These are phyloP conservation scores for Polytrichum commune DNA, from an alignment of 225 moss, liverwort and hornwort species.

Conservation along the genomic window DNA sequence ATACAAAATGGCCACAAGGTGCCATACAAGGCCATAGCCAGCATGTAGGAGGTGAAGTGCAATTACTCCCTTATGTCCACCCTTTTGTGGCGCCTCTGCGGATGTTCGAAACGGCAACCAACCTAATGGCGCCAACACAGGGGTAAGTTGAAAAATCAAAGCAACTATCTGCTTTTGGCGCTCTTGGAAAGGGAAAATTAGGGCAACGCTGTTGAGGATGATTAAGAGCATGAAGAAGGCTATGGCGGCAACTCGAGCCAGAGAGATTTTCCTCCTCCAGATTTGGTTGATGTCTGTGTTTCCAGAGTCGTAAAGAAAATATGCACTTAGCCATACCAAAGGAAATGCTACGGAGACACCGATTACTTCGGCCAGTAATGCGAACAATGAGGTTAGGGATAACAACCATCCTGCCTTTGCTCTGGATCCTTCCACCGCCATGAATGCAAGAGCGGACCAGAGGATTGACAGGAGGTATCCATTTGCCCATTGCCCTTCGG, in stretches of 20 bases:
- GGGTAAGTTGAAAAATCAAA: slow-evolving; percentile 26
- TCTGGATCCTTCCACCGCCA: slow-evolving; percentile 59
- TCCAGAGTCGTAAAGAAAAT: slow-evolving; percentile 34
- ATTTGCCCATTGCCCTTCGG: slow-evolving; percentile 28
- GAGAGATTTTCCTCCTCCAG: slow-evolving; percentile 39
- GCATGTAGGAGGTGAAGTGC: slow-evolving; percentile 54
- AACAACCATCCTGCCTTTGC: slow-evolving; percentile 23
- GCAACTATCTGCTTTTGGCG: slow-evolving; percentile 29
- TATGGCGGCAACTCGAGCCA: slow-evolving; percentile 37
- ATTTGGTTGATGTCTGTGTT: slow-evolving; percentile 14
- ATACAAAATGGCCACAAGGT: slow-evolving; percentile 37
- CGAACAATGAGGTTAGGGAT: slow-evolving; percentile 32
- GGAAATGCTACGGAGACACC: slow-evolving; percentile 49
- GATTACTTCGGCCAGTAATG: slow-evolving; percentile 18
- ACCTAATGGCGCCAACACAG: slow-evolving; percentile 11
- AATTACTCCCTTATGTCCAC: slow-evolving; percentile 49
- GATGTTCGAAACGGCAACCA: slow-evolving; percentile 35
- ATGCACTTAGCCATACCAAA: slow-evolving; percentile 38
- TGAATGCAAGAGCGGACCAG: slow-evolving; percentile 43
- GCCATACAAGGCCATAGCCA: slow-evolving; percentile 49
- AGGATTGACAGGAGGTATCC: slow-evolving; percentile 37
- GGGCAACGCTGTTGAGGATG: slow-evolving; percentile 37
- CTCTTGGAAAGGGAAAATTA: slow-evolving; percentile 40
- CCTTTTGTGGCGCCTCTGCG: slow-evolving; percentile 23
- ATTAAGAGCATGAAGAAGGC: slow-evolving; percentile 32